Evolutionary conservation across 2,329 filamentous ascomycete genomes (phyloP).

Genomic region (Fusarium albosuccineum): DNA sequence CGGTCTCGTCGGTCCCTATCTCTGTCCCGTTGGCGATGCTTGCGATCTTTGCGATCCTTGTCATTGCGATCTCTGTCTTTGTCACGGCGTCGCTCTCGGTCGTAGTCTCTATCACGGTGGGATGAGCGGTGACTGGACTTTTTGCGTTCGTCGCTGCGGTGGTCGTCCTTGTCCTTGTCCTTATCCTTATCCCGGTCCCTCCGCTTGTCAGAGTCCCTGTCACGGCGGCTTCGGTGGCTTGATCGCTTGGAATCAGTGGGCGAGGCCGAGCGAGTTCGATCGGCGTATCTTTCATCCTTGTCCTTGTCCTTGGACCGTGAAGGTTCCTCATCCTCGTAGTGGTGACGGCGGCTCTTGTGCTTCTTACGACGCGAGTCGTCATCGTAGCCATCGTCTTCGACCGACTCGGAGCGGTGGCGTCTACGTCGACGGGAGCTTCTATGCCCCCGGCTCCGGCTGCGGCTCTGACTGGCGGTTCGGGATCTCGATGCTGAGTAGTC

Average conservation of each 20-base stretch:
- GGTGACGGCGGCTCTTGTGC: constrained; percentile 59
- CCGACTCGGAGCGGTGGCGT: constrained; percentile 67
- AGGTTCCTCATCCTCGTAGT: constrained; percentile 61
- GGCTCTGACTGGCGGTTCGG: constrained; percentile 49
- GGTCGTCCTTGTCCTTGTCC: constrained; percentile 57
- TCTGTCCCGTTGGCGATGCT: constrained; percentile 54
- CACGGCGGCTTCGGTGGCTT: constrained; percentile 71
- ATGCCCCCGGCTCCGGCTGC: constrained; percentile 59
- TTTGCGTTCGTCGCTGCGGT: constrained; percentile 57
- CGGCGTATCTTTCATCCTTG: constrained; percentile 58
- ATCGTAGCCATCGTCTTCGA: constrained; percentile 63
- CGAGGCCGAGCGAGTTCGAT: constrained; percentile 75
- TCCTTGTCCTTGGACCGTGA: constrained; percentile 49
- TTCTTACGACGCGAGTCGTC: constrained; percentile 63
- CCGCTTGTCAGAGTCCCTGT: constrained; percentile 62
- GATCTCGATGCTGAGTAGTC: constrained; percentile 51
- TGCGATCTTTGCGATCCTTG: constrained; percentile 56
- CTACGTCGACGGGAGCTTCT: constrained; percentile 64
- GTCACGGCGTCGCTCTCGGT: constrained; percentile 55
- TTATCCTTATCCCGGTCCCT: constrained; percentile 61
- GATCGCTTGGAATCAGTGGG: constrained; percentile 69
- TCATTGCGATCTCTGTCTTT: constrained; percentile 56
- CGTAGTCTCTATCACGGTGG: constrained; percentile 55
- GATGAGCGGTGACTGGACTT: constrained; percentile 48
- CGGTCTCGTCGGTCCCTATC: constrained; percentile 53